phyloP scores from a whole-genome alignment of 73 alveolate species.

The Tetrahymena thermophila region DNA sequence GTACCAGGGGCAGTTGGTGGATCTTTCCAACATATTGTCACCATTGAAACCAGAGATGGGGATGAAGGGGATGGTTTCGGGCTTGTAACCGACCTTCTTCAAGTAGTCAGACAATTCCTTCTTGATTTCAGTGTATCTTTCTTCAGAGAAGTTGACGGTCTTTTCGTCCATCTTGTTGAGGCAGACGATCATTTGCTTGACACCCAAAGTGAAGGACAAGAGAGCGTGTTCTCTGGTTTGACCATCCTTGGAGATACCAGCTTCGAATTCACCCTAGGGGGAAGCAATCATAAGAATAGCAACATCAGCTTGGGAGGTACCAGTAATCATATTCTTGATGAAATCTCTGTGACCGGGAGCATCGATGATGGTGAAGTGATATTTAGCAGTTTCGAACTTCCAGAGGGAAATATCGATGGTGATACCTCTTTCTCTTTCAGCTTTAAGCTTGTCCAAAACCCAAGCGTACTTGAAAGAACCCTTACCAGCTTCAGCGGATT shows the following conservation, averaged over 20 bases:
- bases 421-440: conserved; percentile 94
- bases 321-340: conserved; percentile 93
- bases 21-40: conserved; percentile 83
- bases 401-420: conserved; percentile 86
- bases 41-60: conserved; percentile 96
- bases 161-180: conserved; percentile 91
- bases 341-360: conserved; percentile 95
- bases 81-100: conserved; percentile 77
- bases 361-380: conserved; percentile 91
- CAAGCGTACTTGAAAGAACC: conserved; percentile 94
- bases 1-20: conserved; percentile 91
- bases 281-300: conserved; percentile 87
- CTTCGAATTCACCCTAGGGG: conserved; percentile 90
- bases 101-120: conserved; percentile 74
- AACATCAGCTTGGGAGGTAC: conserved; percentile 92
- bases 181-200: conserved; percentile 86
- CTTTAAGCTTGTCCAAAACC: conserved; percentile 88
- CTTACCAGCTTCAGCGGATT: conserved; percentile 89
- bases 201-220: conserved; percentile 93
- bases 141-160: conserved; percentile 68
- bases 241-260: conserved; percentile 94
- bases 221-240: conserved; percentile 92
- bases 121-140: conserved; percentile 84
- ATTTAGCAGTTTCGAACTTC: conserved; percentile 86
- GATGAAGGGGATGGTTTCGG: conserved; percentile 76